phyloP scores from a whole-genome alignment of 2,329 filamentous ascomycete genomes.

The Graphilbum sp. region DNA sequence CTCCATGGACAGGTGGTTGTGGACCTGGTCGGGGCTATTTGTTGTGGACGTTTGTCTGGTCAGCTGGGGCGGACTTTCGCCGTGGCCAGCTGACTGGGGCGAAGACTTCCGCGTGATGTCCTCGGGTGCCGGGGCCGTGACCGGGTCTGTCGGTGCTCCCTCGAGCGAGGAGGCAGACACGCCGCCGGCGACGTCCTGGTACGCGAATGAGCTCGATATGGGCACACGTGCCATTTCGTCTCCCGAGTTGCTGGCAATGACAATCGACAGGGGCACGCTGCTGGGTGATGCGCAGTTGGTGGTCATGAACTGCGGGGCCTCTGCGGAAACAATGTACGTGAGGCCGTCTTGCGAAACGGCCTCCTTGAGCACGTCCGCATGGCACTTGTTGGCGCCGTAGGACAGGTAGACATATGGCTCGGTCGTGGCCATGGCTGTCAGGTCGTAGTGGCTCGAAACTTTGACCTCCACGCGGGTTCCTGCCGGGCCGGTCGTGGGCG shows the following conservation, averaged over 20 bases:
- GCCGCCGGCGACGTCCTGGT: slow-evolving; percentile 18
- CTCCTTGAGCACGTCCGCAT: slow-evolving; percentile 45
- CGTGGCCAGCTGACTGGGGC: slow-evolving; percentile 25
- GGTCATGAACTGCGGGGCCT: slow-evolving; percentile 46
- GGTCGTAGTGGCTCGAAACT: slow-evolving; percentile 58
- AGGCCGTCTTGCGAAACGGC: slow-evolving; percentile 35
- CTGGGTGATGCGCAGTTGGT: slow-evolving; percentile 28
- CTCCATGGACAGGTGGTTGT: slow-evolving; percentile 15
- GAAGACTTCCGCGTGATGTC: slow-evolving; percentile 23
- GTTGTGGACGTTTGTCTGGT: slow-evolving; percentile 15
- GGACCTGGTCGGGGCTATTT: slow-evolving; percentile 15
- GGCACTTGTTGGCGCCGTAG: slow-evolving; percentile 64
- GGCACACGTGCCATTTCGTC: slow-evolving; percentile 35
- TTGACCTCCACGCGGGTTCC: slow-evolving; percentile 60
- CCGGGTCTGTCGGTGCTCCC: slow-evolving; percentile 2
- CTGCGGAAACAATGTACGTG: slow-evolving; percentile 50
- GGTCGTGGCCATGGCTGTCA: slow-evolving; percentile 40
- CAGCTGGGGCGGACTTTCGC: slow-evolving; percentile 23
- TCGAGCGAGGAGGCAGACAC: slow-evolving; percentile 8
- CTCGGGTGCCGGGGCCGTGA: slow-evolving; percentile 19
- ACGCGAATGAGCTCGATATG: slow-evolving; percentile 28
- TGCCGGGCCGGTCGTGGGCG: slow-evolving; percentile 49
- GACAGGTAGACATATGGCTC: slow-evolving; percentile 45
- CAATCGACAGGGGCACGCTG: slow-evolving; percentile 38
- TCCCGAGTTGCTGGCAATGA: slow-evolving; percentile 34